Evolutionary conservation across 257 asterid genomes (phyloP).

Genomic region (Cruciata laevipes): DNA sequence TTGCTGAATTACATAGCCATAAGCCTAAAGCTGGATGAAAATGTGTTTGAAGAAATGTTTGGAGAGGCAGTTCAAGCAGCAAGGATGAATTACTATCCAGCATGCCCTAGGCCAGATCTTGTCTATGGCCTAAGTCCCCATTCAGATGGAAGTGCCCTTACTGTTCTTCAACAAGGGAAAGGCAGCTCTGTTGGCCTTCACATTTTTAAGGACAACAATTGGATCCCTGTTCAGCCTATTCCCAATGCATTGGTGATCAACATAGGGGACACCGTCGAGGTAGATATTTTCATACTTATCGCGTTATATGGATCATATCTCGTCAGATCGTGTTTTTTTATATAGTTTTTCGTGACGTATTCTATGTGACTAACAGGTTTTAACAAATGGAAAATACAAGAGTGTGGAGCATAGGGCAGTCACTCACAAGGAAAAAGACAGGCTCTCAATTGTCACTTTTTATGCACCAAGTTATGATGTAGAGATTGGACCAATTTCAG

Average conservation of each 20-base stretch:
- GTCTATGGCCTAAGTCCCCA: conserved; percentile 92
- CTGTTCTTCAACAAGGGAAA: conserved; percentile 77
- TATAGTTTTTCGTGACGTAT: too few species aligned
- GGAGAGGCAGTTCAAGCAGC: conserved; percentile 87
- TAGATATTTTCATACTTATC: conserved; percentile 3
- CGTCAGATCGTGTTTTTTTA: background rate
- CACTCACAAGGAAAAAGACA: conserved; percentile 63
- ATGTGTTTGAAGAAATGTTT: conserved; percentile 71
- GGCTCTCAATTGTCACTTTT: conserved; percentile 87
- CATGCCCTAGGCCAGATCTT: conserved; percentile 93
- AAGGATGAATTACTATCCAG: conserved; percentile 92
- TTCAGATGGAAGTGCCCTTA: conserved; percentile 96
- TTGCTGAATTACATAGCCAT: conserved; percentile 60
- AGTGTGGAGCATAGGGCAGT: conserved; percentile 98
- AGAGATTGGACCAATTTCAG: conserved; percentile 62
- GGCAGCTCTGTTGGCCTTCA: conserved; percentile 80
- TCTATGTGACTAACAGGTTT: conserved; percentile 38
- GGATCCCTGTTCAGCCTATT: conserved; percentile 73
- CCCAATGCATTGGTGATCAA: conserved; percentile 85
- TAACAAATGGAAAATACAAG: conserved; percentile 83
- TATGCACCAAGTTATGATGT: conserved; percentile 89
- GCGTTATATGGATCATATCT: background rate
- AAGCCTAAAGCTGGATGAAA: conserved; percentile 38
- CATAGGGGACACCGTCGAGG: conserved; percentile 94
- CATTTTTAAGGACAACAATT: conserved; percentile 47